These are phyloP conservation scores for Vigna unguiculata DNA, from an alignment of 306 rosid species.

Conservation along the genomic window DNA sequence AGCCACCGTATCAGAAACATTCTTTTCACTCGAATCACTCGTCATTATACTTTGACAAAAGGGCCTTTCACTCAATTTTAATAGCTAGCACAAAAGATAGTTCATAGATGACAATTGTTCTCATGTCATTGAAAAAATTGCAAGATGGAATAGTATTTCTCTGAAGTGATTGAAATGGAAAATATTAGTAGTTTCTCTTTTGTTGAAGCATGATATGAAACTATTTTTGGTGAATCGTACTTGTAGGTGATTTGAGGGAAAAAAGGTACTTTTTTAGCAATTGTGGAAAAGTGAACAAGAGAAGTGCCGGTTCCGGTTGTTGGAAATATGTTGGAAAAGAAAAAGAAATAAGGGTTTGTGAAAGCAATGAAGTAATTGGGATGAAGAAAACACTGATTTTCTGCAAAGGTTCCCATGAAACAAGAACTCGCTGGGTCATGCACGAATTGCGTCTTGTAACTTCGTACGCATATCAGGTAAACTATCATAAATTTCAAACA, in stretches of 20 bases:
- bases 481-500: no score
- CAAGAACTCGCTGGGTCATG: constrained; percentile 9
- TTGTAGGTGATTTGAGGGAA: background rate
- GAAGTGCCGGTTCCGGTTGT: background rate
- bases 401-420: background rate
- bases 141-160: no score
- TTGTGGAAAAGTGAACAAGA: background rate
- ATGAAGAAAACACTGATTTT: background rate
- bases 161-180: background rate
- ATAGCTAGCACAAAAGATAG: no score
- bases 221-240: background rate
- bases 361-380: background rate
- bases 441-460: background rate
- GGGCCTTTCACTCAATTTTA: no score
- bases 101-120: no score
- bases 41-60: no score
- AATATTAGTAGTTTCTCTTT: background rate
- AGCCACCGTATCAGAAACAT: no score
- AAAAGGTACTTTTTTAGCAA: background rate
- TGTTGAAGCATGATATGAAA: background rate
- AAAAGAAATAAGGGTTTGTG: background rate
- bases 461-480: background rate
- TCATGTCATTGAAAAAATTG: no score
- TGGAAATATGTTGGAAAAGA: constrained; percentile 4
- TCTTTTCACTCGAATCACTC: no score